Percentiles rank a stretch among this genome's conserved stretches.
Conservation (phyloP, 2,329 filamentous ascomycete genomes). For the Fonsecaea pedrosoi region DNA sequence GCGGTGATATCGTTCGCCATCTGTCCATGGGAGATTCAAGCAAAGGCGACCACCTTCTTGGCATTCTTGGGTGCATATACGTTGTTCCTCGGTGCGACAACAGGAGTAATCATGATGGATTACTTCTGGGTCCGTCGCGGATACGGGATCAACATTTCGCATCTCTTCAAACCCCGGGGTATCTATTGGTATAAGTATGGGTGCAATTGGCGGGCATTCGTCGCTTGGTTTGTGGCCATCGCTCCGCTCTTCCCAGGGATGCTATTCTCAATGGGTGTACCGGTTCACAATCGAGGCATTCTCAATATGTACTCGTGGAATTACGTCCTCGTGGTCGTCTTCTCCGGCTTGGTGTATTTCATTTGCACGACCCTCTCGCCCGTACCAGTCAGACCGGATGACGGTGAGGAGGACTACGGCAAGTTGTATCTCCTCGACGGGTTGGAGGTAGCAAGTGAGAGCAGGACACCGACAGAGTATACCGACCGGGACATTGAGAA, state of each 20-base stretch:
- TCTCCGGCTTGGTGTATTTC: constrained; percentile 12
- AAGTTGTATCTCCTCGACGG: constrained; percentile 18
- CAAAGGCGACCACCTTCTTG: constrained; percentile 50
- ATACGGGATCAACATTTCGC: constrained; percentile 26
- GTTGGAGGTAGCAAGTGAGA: constrained; percentile 1
- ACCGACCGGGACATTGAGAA: constrained; percentile 1
- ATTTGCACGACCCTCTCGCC: background rate
- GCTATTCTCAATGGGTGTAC: constrained; percentile 30
- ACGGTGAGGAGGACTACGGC: constrained; percentile 13
- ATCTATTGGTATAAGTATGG: constrained; percentile 45
- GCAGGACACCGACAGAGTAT: background rate
- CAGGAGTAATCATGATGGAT: constrained; percentile 35
- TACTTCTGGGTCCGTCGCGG: constrained; percentile 38
- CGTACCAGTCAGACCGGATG: constrained; percentile 10
- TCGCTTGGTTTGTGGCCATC: constrained; percentile 64
- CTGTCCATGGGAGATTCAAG: constrained; percentile 56
- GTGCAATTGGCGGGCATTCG: constrained; percentile 65
- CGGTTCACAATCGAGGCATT: constrained; percentile 51
- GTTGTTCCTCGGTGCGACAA: constrained; percentile 36
- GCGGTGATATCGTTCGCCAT: constrained; percentile 52
- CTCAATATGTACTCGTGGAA: constrained; percentile 67
- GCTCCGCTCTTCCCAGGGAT: constrained; percentile 65
- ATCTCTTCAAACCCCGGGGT: constrained; percentile 32
- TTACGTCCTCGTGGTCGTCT: constrained; percentile 43
- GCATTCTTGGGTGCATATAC: constrained; percentile 44